Percentiles rank a stretch among this genome's conserved stretches.
Conservation (phyloP, 257 asterid genomes). For the Gentiana dahurica region DNA sequence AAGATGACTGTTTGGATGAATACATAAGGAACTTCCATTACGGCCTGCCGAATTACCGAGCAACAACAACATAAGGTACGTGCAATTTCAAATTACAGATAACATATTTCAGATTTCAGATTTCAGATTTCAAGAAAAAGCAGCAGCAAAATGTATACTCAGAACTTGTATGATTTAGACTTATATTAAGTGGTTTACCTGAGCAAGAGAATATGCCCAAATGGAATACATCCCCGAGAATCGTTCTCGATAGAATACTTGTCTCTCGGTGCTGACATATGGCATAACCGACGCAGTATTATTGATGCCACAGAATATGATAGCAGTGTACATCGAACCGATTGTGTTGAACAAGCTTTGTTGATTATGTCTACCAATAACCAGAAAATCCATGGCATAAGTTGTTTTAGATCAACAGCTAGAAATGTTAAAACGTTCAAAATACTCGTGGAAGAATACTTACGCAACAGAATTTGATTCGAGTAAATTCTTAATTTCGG, state of each 20-base stretch:
- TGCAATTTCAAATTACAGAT: not conserved
- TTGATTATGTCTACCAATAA: not conserved
- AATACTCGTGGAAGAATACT: no score
- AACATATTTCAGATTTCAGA: not conserved
- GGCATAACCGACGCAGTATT: conserved; percentile 6
- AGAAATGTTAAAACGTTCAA: no score
- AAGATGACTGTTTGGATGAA: conserved; percentile 29
- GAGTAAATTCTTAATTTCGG: no score
- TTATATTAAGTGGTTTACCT: not conserved
- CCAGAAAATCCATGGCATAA: no score
- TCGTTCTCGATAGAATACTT: conserved; percentile 6
- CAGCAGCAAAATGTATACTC: not conserved
- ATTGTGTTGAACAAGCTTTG: conserved; percentile 5
- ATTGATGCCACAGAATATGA: conserved; percentile 8
- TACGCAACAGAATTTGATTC: no score
- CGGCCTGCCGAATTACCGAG: conserved; percentile 17
- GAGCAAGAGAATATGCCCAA: conserved; percentile 10
- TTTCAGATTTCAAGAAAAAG: not conserved
- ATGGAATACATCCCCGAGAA: conserved; percentile 7
- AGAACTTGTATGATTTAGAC: not conserved
- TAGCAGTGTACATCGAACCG: conserved; percentile 4
- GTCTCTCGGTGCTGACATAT: conserved; percentile 6
- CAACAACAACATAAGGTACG: no score
- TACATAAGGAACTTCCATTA: conserved; percentile 41
- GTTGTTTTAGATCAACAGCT: no score